Conservation (phyloP, 2,329 filamentous ascomycete genomes). For the Botrytis galanthina region DNA sequence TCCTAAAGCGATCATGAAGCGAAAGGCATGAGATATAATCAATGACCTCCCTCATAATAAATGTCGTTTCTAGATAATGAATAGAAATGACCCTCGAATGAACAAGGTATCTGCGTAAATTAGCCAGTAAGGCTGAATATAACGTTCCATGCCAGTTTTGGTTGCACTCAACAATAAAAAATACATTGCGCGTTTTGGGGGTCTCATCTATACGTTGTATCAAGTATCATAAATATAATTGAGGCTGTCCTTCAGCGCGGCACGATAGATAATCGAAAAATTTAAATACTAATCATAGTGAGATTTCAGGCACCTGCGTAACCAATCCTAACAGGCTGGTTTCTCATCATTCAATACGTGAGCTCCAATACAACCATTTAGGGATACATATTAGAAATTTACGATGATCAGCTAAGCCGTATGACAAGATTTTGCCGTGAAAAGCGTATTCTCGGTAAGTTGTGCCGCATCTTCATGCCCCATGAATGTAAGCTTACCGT, state of each 20-base stretch:
- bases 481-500: constrained; percentile 4
- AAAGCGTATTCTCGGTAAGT: not conserved
- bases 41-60: too few species aligned
- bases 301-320: not conserved
- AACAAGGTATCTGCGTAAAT: not conserved
- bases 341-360: not conserved
- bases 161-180: not conserved
- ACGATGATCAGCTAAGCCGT: not conserved
- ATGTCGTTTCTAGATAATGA: too few species aligned
- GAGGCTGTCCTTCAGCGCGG: not conserved
- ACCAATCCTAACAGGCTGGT: not conserved
- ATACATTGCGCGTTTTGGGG: not conserved
- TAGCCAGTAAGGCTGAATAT: not conserved
- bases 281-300: not conserved
- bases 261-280: not conserved
- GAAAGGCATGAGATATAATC: not conserved
- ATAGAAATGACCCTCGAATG: not conserved
- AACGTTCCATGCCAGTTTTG: not conserved
- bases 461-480: not conserved
- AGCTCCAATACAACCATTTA: not conserved
- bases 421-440: not conserved
- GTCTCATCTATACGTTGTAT: not conserved
- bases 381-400: not conserved
- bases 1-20: not conserved
- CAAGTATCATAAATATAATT: not conserved